phyloP scores from a whole-genome alignment of 2,329 filamentous ascomycete species.

The Monascus ruber region DNA sequence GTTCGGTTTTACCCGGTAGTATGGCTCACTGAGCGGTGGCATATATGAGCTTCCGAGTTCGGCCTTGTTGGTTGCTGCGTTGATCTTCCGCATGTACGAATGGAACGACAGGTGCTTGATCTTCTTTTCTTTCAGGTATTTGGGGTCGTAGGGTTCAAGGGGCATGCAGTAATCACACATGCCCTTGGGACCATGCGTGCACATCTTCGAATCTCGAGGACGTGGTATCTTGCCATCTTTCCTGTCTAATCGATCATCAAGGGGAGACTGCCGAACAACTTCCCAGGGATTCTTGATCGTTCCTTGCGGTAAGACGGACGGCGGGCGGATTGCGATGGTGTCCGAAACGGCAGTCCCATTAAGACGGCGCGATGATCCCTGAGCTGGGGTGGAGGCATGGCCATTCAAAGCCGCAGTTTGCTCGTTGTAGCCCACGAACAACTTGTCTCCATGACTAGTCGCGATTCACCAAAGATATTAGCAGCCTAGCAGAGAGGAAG shows the following conservation, averaged over 20 bases:
- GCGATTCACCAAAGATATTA: slow-evolving; percentile 21
- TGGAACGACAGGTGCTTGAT: slow-evolving; percentile 99
- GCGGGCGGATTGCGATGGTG: slow-evolving; percentile 52
- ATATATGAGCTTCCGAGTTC: slow-evolving; percentile 92
- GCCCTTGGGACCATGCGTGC: slow-evolving; percentile 86
- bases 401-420: slow-evolving; percentile 33
- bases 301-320: slow-evolving; percentile 44
- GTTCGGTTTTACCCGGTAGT: slow-evolving; percentile 74
- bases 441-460: slow-evolving; percentile 66
- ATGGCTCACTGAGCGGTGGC: slow-evolving; percentile 85
- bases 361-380: slow-evolving; percentile 19
- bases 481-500: too few species aligned
- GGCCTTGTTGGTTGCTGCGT: slow-evolving; percentile 90
- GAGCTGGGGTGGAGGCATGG: slow-evolving; percentile 10
- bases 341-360: slow-evolving; percentile 38
- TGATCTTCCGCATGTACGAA: slow-evolving; percentile 85
- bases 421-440: slow-evolving; percentile 73
- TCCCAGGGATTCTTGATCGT: slow-evolving; percentile 88
- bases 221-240: slow-evolving; percentile 80
- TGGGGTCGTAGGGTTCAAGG: slow-evolving; percentile 81
- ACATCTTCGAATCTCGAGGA: slow-evolving; percentile 70
- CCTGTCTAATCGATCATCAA: slow-evolving; percentile 80
- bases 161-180: slow-evolving; percentile 99
- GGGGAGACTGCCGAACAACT: slow-evolving; percentile 69
- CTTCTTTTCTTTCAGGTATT: slow-evolving; percentile 86